Conservation (phyloP, 2,329 filamentous ascomycete genomes). For the Stagonosporopsis cucurbitacearum region DNA sequence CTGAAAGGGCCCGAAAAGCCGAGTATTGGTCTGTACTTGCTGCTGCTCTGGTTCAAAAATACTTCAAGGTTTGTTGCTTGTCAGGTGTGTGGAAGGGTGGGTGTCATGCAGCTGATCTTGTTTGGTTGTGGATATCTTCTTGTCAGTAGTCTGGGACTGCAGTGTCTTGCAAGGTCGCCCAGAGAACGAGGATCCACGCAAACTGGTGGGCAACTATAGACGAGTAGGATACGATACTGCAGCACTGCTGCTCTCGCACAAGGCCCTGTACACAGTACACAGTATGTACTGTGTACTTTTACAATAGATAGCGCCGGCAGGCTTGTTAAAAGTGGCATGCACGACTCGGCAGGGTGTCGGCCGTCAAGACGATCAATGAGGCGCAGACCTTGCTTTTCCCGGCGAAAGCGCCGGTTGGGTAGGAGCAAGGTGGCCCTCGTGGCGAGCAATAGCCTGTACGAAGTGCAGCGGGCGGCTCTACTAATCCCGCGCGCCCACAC, state of each 20-base stretch:
- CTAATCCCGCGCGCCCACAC: conserved; percentile 4
- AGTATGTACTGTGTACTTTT: no score
- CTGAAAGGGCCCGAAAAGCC: not conserved
- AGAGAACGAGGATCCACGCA: not conserved
- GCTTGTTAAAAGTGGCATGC: conserved; percentile 10
- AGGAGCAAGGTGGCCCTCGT: conserved; percentile 31
- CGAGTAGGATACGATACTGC: not conserved
- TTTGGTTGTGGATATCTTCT: not conserved
- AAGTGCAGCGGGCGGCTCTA: conserved; percentile 34
- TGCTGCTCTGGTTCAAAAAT: not conserved
- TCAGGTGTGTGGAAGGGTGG: conserved; percentile 7
- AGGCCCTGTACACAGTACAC: conserved; percentile 2
- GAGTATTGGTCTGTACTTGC: not conserved
- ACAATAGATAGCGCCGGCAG: not conserved
- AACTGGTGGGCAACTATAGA: not conserved
- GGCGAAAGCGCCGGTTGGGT: conserved; percentile 33
- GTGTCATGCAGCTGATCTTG: not conserved
- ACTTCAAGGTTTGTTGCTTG: not conserved
- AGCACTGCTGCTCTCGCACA: conserved; percentile 3
- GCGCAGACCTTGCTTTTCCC: conserved; percentile 20
- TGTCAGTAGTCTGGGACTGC: not conserved
- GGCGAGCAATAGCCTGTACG: conserved; percentile 28
- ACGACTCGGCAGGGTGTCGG: conserved; percentile 15
- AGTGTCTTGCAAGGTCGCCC: not conserved
- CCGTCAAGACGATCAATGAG: conserved; percentile 12